Percentiles rank a stretch among this genome's conserved stretches.
Conservation (phyloP, 2,329 filamentous ascomycete species). For the Whalleya microplaca region DNA sequence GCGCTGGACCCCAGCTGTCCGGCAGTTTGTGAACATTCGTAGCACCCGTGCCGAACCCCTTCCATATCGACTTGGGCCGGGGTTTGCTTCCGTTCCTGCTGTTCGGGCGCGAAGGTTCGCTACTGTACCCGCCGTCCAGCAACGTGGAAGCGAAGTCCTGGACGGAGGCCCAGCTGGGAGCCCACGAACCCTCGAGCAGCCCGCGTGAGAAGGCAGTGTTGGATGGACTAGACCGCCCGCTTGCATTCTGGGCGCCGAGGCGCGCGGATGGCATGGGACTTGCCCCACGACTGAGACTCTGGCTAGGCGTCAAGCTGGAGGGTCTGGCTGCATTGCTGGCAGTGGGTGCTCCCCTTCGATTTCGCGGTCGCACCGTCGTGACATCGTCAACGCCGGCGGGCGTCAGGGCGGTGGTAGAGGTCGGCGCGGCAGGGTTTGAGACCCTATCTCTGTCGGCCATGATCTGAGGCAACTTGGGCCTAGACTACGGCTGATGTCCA, state of each 20-base stretch:
- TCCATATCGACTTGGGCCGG: conserved; percentile 36
- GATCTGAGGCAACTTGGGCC: conserved; percentile 26
- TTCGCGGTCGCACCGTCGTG: conserved; percentile 52
- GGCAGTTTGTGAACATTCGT: conserved; percentile 32
- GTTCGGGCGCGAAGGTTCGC: conserved; percentile 38
- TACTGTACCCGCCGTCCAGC: conserved; percentile 41
- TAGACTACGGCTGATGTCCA: conserved; percentile 31
- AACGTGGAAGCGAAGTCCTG: conserved; percentile 57
- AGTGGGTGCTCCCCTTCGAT: conserved; percentile 49
- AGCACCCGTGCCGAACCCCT: conserved; percentile 30
- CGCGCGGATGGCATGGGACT: conserved; percentile 54
- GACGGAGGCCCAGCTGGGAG: conserved; percentile 59
- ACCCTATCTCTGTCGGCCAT: conserved; percentile 35
- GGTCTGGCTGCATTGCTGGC: conserved; percentile 31
- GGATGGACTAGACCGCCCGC: conserved; percentile 34
- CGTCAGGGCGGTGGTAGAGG: conserved; percentile 51
- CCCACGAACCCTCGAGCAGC: conserved; percentile 55
- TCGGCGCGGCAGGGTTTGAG: conserved; percentile 35
- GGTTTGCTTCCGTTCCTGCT: conserved; percentile 36
- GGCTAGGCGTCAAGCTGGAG: conserved; percentile 42
- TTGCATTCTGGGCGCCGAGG: conserved; percentile 36
- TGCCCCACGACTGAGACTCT: conserved; percentile 48
- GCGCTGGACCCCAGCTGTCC: conserved; percentile 55
- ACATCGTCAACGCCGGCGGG: conserved; percentile 47
- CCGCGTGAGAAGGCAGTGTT: conserved; percentile 42